Evolutionary conservation across 495 filamentous ascomycete species (phyloP).

Genomic region (Talaromyces ruber): DNA sequence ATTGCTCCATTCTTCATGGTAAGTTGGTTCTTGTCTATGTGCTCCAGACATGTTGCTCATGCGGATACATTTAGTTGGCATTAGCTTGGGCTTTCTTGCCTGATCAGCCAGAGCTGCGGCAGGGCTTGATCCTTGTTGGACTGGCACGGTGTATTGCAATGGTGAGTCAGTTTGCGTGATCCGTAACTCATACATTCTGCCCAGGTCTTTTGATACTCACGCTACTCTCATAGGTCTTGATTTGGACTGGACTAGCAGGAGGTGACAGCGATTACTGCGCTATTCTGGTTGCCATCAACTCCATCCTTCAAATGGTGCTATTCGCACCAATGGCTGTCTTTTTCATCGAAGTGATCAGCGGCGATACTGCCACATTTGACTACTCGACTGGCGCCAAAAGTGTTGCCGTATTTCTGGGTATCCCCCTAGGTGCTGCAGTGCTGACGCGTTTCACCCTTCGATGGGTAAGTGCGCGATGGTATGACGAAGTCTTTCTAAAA

Average conservation of each 20-base stretch:
- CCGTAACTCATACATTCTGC: background rate
- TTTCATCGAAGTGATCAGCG: constrained; percentile 65
- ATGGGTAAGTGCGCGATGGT: constrained; percentile 40
- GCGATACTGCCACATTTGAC: constrained; percentile 35
- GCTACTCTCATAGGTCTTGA: constrained; percentile 44
- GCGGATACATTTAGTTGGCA: constrained; percentile 31
- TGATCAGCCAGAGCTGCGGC: constrained; percentile 56
- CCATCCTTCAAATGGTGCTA: constrained; percentile 76
- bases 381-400: constrained; percentile 69
- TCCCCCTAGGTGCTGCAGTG: constrained; percentile 73
- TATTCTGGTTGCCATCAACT: constrained; percentile 84
- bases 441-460: constrained; percentile 61
- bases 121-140: constrained; percentile 71
- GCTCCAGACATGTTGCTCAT: background rate
- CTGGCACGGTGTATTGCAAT: constrained; percentile 78
- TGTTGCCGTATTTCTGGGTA: constrained; percentile 79
- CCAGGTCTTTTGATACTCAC: background rate
- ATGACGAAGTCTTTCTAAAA: constrained; percentile 60
- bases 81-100: constrained; percentile 79
- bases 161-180: constrained; percentile 31
- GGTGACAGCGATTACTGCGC: constrained; percentile 83
- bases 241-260: constrained; percentile 71
- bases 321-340: constrained; percentile 75
- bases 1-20: constrained; percentile 89
- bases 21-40: constrained; percentile 16